Evolutionary conservation across 352 stramenopile genomes (phyloP), one percentile per base, ranked within the genome.

Genomic region (Phytophthora vignae): DNA sequence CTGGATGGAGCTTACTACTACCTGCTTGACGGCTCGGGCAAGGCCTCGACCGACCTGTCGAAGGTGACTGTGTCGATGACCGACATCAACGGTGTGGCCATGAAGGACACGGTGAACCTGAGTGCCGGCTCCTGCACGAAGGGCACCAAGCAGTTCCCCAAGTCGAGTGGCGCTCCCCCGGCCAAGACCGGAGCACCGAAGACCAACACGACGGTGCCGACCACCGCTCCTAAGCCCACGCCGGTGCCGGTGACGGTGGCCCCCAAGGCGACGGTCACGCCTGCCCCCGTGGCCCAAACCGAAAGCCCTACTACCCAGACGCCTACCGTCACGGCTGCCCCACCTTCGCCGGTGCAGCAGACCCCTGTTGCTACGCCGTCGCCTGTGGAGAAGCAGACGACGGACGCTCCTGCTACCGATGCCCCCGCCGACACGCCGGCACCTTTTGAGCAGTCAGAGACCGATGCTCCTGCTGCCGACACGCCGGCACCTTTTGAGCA

Each of bases 1-100:
- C 64, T 90, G 25, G 75, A 70, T 60, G 84, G 81, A 29, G 82
- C 82, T 1, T 89, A 87, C 66, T 90, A 90, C 80, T 90, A 84
- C 64, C 62, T 90, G 21, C 53, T 88, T 10, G 78, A 91, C 38
- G 81, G 81, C 12, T 33, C 78, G 2, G 78, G 81, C 19, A 56
- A 50, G 33, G 49, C 53, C 12, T 57, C 76, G 54, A 69, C 69
- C 0, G 81, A 87, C 52, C 68, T 86, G 8, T 61, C 64, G 25
- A 71, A 55, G 21, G 68, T 87, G 44, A 72, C 61, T 25, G 69
- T 88, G 29, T 79, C 75, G 29, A 66, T 91, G 53, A 87, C 76
- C 58, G 86, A 82, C 21, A 59, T 82, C 8, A 68, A 67, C 36
- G 84, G 76, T 10, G 72, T 88, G 48, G 69, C 59, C 4, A 74